phyloP scores from a whole-genome alignment of 2,329 filamentous ascomycete genomes.

The Neopestalotiopsis clavispora region DNA sequence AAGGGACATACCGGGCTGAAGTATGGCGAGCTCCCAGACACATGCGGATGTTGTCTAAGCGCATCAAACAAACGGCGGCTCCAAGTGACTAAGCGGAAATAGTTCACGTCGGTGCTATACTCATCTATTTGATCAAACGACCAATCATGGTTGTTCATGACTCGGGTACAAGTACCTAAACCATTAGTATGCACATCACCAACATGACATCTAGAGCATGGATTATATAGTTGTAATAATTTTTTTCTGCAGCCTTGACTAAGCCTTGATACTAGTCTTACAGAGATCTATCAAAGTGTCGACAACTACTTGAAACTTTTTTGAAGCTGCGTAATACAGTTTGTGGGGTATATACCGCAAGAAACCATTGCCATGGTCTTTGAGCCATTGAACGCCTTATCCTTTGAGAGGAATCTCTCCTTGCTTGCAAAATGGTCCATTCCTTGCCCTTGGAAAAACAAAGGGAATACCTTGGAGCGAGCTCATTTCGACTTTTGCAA shows the following conservation, averaged over 20 bases:
- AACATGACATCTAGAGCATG: too few relatives aligned
- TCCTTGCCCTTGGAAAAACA: neutral
- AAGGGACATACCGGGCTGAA: too few relatives aligned
- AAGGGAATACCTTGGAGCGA: neutral
- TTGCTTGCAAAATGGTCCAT: neutral
- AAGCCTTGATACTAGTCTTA: too few relatives aligned
- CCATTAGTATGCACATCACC: too few relatives aligned
- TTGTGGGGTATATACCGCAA: conserved; percentile 8
- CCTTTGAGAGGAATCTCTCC: neutral
- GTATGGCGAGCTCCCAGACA: too few relatives aligned
- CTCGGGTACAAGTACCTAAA: too few relatives aligned
- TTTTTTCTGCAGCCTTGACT: neutral
- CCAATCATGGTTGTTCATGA: too few relatives aligned
- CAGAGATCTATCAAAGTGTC: neutral
- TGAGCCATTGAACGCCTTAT: conserved; percentile 4
- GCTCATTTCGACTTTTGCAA: neutral
- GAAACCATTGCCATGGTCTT: neutral
- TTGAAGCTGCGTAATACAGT: neutral
- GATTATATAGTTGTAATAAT: neutral
- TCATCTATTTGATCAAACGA: too few relatives aligned
- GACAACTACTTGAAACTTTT: neutral
- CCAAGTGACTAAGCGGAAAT: too few relatives aligned
- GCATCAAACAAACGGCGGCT: too few relatives aligned
- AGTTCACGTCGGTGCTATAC: too few relatives aligned
- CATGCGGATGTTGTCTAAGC: too few relatives aligned